A percentile compares a stretch with the other conserved stretches of the same genome.
Evolutionary conservation across 2,329 filamentous ascomycete species (phyloP).

Genomic region (Aschersonia sp.): DNA sequence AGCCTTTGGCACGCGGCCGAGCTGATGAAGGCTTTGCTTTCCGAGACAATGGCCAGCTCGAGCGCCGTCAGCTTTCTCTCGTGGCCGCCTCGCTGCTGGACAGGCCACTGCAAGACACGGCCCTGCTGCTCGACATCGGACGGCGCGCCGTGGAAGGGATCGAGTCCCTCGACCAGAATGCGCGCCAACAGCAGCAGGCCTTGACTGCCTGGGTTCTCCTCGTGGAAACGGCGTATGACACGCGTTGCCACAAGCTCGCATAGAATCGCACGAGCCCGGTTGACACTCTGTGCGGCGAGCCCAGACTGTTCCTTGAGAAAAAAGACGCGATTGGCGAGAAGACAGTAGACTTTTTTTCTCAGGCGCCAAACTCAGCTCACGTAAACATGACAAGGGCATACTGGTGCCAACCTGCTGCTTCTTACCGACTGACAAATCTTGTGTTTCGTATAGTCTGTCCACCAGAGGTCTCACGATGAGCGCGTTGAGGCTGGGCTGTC

Average conservation of each 20-base stretch:
- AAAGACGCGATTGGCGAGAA: constrained; percentile 55
- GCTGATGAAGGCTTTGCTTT: constrained; percentile 53
- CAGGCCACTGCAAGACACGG: constrained; percentile 22
- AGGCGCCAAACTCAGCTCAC: neutral
- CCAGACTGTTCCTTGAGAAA: constrained; percentile 54
- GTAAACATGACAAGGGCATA: constrained; percentile 4
- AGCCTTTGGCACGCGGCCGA: constrained; percentile 54
- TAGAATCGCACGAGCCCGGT: constrained; percentile 49
- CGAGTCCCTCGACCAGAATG: constrained; percentile 55
- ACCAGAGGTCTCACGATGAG: constrained; percentile 54
- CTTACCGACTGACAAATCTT: constrained; percentile 47
- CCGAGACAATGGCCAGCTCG: constrained; percentile 57
- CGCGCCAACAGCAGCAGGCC: constrained; percentile 52
- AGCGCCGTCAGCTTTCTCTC: constrained; percentile 49
- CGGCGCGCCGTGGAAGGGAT: constrained; percentile 57
- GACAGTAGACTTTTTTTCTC: constrained; percentile 44
- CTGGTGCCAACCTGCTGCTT: neutral
- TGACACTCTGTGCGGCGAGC: constrained; percentile 53
- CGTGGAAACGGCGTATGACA: constrained; percentile 51
- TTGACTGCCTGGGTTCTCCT: constrained; percentile 46
- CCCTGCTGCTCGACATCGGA: constrained; percentile 37
- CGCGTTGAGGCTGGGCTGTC: constrained; percentile 52
- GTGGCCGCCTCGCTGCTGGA: constrained; percentile 22
- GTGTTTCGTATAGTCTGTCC: constrained; percentile 48
- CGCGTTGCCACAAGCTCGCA: constrained; percentile 56